Conservation (phyloP, 2,329 filamentous ascomycete species). For the Rhytidhysteron rufulum region DNA sequence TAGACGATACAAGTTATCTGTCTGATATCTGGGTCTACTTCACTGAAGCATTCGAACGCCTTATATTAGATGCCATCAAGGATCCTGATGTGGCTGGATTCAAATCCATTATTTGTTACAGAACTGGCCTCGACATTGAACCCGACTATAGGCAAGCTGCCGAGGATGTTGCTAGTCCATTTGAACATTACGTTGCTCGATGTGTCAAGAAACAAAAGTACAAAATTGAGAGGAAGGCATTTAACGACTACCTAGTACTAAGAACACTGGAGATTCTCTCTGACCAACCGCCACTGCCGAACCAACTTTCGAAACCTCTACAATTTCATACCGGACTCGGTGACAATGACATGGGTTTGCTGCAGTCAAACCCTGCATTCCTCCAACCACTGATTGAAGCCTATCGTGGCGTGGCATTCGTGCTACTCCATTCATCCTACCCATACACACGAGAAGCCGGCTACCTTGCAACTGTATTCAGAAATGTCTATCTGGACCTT, state of each 20-base stretch:
- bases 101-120: conserved; percentile 80
- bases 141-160: conserved; percentile 40
- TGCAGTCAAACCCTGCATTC: conserved; percentile 68
- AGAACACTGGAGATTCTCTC: conserved; percentile 58
- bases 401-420: conserved; percentile 67
- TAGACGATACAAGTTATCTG: conserved; percentile 29
- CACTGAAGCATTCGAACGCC: conserved; percentile 47
- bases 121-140: conserved; percentile 62
- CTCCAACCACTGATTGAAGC: conserved; percentile 69
- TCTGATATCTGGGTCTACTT: conserved; percentile 42
- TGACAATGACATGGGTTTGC: conserved; percentile 71
- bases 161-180: conserved; percentile 30
- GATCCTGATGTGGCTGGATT: conserved; percentile 72
- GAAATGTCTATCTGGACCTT: conserved; percentile 78
- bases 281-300: conserved; percentile 28
- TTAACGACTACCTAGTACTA: conserved; percentile 70
- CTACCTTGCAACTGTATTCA: conserved; percentile 72
- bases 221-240: conserved; percentile 57
- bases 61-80: conserved; percentile 55
- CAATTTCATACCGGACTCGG: conserved; percentile 83
- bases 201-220: conserved; percentile 39
- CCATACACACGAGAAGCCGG: conserved; percentile 75
- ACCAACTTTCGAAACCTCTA: conserved; percentile 61
- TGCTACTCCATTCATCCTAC: conserved; percentile 76
- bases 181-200: conserved; percentile 39